Conservation (phyloP, 495 filamentous ascomycete species). For the Xylaria intraflava region DNA sequence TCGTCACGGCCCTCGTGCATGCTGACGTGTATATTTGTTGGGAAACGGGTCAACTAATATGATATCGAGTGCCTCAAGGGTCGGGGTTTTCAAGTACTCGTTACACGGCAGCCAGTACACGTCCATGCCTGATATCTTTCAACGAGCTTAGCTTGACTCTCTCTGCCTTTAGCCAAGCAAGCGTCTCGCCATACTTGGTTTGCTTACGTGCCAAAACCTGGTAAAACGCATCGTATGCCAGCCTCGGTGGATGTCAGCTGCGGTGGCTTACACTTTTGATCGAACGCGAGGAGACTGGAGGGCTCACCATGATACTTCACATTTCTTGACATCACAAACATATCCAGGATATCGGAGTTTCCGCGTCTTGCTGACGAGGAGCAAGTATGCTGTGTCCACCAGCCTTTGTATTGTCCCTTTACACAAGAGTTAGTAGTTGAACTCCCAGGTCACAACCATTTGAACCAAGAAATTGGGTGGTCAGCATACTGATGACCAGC, state of each 20-base stretch:
- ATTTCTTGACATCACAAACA: conserved; percentile 52
- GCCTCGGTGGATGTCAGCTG: conserved; percentile 28
- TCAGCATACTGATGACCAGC: conserved; percentile 55
- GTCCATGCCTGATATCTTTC: conserved; percentile 20
- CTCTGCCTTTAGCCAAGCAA: conserved; percentile 56
- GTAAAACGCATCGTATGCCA: conserved; percentile 60
- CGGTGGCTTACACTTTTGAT: background rate
- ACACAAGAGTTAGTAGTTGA: background rate
- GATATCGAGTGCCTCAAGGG: no score
- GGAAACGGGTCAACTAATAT: no score
- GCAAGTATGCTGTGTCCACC: conserved; percentile 53
- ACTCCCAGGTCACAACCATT: background rate
- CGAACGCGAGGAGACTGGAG: background rate
- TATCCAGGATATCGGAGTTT: conserved; percentile 45
- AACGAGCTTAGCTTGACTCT: conserved; percentile 22
- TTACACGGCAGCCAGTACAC: conserved; percentile 15
- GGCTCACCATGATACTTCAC: conserved; percentile 62
- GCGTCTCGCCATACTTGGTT: conserved; percentile 51
- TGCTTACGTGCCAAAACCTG: conserved; percentile 62
- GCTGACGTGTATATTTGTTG: no score
- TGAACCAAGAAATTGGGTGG: background rate
- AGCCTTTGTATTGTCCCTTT: conserved; percentile 61
- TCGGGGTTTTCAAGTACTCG: no score
- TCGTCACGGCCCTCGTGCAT: no score
- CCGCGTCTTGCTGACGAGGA: conserved; percentile 54